Evolutionary conservation across 257 asterid genomes (phyloP), one percentile per base, ranked within the genome.

Genomic region (Capsicum pubescens): DNA sequence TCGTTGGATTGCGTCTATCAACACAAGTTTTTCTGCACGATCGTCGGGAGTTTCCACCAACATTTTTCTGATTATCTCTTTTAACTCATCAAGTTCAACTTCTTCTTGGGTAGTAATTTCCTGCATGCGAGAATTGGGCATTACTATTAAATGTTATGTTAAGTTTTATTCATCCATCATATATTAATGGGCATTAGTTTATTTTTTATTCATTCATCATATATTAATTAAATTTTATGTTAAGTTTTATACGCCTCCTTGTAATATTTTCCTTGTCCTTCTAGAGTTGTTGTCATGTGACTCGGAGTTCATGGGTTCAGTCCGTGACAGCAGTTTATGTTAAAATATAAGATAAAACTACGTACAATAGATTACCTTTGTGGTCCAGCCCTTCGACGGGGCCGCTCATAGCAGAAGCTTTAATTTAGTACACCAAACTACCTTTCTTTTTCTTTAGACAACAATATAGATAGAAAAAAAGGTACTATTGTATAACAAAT

Each of bases 1-100:
- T 13, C 87, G 89, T 15, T 81, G 84, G 6, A 86, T 76, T 4
- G 56, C 8, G 44, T 84, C 78, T 14, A 88, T 84, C 54, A 88
- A 19, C 39, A 21, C 4, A 61, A 61, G 69, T 10, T 61, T 61
- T 19, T 61, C 36, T 4, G 2, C 0, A 21, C 68, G 19, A 19
- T 0, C 3, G 15, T 61, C 69, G 0, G 39, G 69, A 21, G 69
- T 14, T 61, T 61, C 39, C 16, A 61, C 3, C 16, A 61, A 21
- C 69, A 61, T 19, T 19, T 61, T 9, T 1, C 36, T 61, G 1
- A 9, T 3, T 9, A 0, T 61, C 3, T 61, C 68, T 61, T 61
- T 61, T 0, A 0, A 19, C 68, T 61, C 36, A 61, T 61, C 36
- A 19, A 19, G 0, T 9, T 61, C 69, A 61, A 61, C 3, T 61